phyloP scores from a whole-genome alignment of 106 monocot genomes.

The Apostasia ramifera region DNA sequence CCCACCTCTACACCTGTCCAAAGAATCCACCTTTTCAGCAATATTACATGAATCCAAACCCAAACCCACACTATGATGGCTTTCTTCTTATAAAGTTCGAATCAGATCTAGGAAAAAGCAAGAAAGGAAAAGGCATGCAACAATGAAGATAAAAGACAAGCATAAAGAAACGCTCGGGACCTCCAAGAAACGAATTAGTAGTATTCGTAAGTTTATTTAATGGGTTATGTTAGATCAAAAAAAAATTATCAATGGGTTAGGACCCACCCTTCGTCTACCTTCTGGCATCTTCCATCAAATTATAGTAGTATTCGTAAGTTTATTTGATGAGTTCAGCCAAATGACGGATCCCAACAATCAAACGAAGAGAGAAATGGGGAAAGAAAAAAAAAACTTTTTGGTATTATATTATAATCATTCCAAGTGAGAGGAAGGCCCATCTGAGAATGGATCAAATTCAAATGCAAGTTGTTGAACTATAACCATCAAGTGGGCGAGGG shows the following conservation, averaged over 20 bases:
- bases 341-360: background rate
- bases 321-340: background rate
- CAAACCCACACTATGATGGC: background rate
- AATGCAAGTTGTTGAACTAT: background rate
- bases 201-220: background rate
- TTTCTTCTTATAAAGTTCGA: background rate
- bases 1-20: background rate
- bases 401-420: background rate
- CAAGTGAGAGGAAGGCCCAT: too few species aligned
- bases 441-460: background rate
- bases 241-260: background rate
- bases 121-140: background rate
- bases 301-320: background rate
- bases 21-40: background rate
- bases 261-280: slow-evolving; percentile 3
- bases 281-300: background rate
- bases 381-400: background rate
- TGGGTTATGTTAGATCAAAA: too few species aligned
- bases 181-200: slow-evolving; percentile 2
- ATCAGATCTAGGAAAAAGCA: background rate
- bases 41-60: background rate
- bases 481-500: too few species aligned
- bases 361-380: too few species aligned
- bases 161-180: background rate
- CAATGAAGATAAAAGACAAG: background rate